Percentiles rank a stretch among this genome's conserved stretches.
Conservation (phyloP, 1,284 basidiomycete species). For the Cronartium quercuum region DNA sequence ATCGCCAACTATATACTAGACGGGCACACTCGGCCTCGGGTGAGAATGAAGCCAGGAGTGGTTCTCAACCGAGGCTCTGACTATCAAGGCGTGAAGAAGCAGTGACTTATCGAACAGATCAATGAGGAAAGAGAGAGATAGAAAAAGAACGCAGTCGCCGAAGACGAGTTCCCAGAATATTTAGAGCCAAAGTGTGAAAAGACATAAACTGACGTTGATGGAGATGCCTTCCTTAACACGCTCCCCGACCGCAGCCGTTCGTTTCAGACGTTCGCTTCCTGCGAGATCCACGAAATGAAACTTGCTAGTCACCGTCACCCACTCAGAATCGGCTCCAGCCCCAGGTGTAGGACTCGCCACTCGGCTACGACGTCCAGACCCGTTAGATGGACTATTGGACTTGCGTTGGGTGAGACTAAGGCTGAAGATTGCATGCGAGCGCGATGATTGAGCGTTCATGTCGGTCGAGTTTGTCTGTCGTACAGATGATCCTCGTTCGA, state of each 20-base stretch:
- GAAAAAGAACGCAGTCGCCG: too few species aligned
- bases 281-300: constrained; percentile 98
- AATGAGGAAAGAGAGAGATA: too few species aligned
- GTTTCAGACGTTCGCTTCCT: constrained; percentile 88
- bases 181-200: too few species aligned
- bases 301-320: constrained; percentile 85
- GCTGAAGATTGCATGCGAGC: constrained; percentile 97
- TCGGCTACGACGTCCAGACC: constrained; percentile 33
- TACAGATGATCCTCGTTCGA: constrained; percentile 73
- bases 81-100: too few species aligned
- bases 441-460: constrained; percentile 97
- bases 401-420: constrained; percentile 73
- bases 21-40: too few species aligned
- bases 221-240: constrained; percentile 81
- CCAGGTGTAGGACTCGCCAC: constrained; percentile 52
- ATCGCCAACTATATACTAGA: too few species aligned
- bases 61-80: too few species aligned
- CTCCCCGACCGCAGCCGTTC: constrained; percentile 85
- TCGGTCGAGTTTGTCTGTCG: constrained; percentile 94
- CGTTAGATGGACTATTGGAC: constrained; percentile 39
- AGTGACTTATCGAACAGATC: too few species aligned
- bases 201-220: constrained; percentile 49
- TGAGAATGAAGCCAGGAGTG: too few species aligned
- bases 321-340: constrained; percentile 60
- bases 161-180: too few species aligned